A percentile compares a stretch with the other conserved stretches of the same genome.
These are phyloP conservation scores for Solanum chaucha DNA, from an alignment of 257 asterid genomes.

Conservation along the genomic window DNA sequence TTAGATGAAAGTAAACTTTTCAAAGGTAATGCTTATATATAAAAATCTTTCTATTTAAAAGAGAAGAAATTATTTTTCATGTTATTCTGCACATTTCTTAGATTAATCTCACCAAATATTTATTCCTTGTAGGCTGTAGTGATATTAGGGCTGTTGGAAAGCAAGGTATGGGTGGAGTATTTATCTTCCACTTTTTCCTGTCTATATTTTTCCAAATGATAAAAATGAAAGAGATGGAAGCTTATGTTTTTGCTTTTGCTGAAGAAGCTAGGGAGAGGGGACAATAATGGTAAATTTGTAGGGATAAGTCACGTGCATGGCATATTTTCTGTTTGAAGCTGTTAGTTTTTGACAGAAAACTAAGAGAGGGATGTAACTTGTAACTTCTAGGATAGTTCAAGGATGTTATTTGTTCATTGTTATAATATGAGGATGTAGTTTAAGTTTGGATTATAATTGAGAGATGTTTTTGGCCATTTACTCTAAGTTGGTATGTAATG, in stretches of 20 bases:
- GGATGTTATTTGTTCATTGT: neutral
- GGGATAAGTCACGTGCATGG: neutral
- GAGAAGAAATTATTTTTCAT: neutral
- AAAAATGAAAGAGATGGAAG: neutral
- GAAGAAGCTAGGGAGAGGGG: neutral
- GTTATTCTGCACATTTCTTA: neutral
- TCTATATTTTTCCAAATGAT: neutral
- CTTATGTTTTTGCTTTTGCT: neutral
- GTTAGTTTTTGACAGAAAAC: neutral
- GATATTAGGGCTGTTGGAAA: neutral
- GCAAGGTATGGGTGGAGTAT: neutral
- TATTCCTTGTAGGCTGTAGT: neutral
- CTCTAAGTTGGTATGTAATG: neutral
- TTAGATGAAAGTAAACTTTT: neutral
- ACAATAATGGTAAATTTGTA: neutral
- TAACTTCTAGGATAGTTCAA: neutral
- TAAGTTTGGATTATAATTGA: neutral
- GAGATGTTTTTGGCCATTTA: neutral
- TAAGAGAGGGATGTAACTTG: neutral
- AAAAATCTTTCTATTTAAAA: too few species aligned
- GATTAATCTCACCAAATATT: neutral
- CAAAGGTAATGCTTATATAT: neutral
- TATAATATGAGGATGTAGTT: too few species aligned
- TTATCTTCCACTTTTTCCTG: neutral
- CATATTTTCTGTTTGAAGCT: neutral